These are phyloP conservation scores for Calonectria pteridis DNA, from an alignment of 2,329 filamentous ascomycete species.

Conservation along the genomic window DNA sequence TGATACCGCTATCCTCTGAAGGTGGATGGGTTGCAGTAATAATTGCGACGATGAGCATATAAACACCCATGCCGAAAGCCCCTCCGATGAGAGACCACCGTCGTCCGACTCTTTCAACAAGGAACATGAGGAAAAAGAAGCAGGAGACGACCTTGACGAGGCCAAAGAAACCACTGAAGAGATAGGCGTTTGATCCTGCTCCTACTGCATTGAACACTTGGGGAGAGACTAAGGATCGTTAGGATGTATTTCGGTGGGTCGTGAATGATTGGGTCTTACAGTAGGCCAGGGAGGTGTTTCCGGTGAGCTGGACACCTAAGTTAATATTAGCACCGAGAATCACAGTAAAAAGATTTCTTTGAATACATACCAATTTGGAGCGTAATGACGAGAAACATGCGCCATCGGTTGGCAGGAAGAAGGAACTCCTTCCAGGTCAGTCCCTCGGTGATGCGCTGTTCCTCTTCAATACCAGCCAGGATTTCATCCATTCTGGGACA, in stretches of 20 bases:
- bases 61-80: slow-evolving; percentile 62
- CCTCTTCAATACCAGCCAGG: slow-evolving; percentile 60
- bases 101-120: slow-evolving; percentile 63
- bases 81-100: slow-evolving; percentile 61
- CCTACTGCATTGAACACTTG: slow-evolving; percentile 65
- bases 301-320: slow-evolving; percentile 58
- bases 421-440: slow-evolving; percentile 60
- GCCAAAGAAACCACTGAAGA: slow-evolving; percentile 66
- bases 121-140: slow-evolving; percentile 59
- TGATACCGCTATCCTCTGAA: slow-evolving; percentile 44
- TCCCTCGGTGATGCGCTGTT: slow-evolving; percentile 57
- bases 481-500: slow-evolving; percentile 54
- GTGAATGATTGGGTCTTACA: slow-evolving; percentile 45
- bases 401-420: slow-evolving; percentile 60
- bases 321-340: not conserved
- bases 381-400: slow-evolving; percentile 62
- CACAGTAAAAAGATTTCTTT: too few relatives aligned
- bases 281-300: slow-evolving; percentile 64
- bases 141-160: slow-evolving; percentile 64
- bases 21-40: slow-evolving; percentile 61
- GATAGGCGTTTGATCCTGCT: slow-evolving; percentile 58
- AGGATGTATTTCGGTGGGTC: not conserved
- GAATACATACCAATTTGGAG: slow-evolving; percentile 57
- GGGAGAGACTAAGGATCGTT: slow-evolving; percentile 52
- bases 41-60: slow-evolving; percentile 65